Base-by-base conservation (phyloP, 805 yeast species). In the Dipodascus geniculatus region DNA sequence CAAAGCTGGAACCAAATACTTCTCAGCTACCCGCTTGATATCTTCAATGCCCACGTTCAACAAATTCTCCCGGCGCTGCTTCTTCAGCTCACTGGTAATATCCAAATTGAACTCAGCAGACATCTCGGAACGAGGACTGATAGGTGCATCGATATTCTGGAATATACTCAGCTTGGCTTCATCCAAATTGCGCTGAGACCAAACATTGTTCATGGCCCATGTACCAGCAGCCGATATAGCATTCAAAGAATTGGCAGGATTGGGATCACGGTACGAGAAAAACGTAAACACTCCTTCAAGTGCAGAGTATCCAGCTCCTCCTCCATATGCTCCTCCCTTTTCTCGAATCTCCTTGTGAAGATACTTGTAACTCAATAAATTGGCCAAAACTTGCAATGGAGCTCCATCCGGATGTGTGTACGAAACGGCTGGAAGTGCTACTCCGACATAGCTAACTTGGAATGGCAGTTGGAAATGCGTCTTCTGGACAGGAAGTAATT, bases 251-350 rank as follows among this genome's bases (percentile, higher is more conserved):
- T 80, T 78, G 42, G 76, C 64, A 0, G 96, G 87, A 58, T 87
- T 83, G 17, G 99, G 99, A 67, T 93, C 99, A 60, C 99, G 78
- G 71, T 91, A 93, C 0, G 98, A 89, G 69, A 85, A 93, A 70
- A 76, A 88, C 33, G 85, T 78, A 62, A 91, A 80, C 1, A 82
- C 61, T 0, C 97, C 98, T 51, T 85, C 87, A 22, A 87, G 65
- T 0, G 91, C 88, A 65, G 83, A 86, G 66, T 83, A 93, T 4
- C 78, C 71, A 2, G 95, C 85, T 2, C 99, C 99, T 3, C 96
- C 98, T 4, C 99, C 99, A 65, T 93, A 93, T 0, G 99, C 99
- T 55, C 99, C 99, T 54, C 96, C 96, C 63, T 91, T 81, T 65
- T 93, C 99, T 59, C 99, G 79, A 42, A 93, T 81, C 58, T 89